Evolutionary conservation across 2,329 filamentous ascomycete genomes (phyloP).

Genomic region (Cladophialophora exuberans): DNA sequence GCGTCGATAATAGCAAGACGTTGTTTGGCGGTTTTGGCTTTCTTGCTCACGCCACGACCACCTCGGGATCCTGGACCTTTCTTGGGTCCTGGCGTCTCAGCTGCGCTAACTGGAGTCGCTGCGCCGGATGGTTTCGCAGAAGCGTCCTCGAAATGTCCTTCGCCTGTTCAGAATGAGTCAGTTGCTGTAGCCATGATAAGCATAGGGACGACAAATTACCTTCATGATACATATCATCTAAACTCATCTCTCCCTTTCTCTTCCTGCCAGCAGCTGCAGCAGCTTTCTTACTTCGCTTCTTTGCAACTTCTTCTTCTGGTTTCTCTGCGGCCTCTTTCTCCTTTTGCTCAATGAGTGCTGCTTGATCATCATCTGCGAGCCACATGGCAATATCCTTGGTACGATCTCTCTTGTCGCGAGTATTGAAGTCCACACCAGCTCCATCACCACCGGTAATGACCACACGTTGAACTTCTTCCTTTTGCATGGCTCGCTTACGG

Average conservation of each 20-base stretch:
- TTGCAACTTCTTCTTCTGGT: conserved; percentile 61
- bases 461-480: conserved; percentile 97
- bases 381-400: conserved; percentile 99
- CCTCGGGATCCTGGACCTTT: conserved; percentile 61
- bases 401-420: conserved; percentile 78
- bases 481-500: conserved; percentile 92
- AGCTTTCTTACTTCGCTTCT: conserved; percentile 61
- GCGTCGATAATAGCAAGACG: conserved; percentile 50
- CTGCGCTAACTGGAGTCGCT: conserved; percentile 72
- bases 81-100: conserved; percentile 55
- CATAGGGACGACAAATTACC: conserved; percentile 59
- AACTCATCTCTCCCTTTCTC: conserved; percentile 65
- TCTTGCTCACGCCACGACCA: conserved; percentile 62
- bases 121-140: conserved; percentile 81
- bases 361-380: conserved; percentile 96
- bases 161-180: conserved; percentile 61
- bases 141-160: conserved; percentile 91
- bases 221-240: conserved; percentile 99
- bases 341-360: conserved; percentile 87
- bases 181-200: conserved; percentile 26
- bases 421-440: conserved; percentile 94
- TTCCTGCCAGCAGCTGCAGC: conserved; percentile 52
- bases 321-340: conserved; percentile 80
- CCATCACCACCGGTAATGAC: conserved; percentile 86
- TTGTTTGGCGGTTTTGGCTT: conserved; percentile 62